A percentile compares a stretch with the other conserved stretches of the same genome.
Conservation (phyloP, 1,284 basidiomycete species). For the Cutaneotrichosporon arboriforme region DNA sequence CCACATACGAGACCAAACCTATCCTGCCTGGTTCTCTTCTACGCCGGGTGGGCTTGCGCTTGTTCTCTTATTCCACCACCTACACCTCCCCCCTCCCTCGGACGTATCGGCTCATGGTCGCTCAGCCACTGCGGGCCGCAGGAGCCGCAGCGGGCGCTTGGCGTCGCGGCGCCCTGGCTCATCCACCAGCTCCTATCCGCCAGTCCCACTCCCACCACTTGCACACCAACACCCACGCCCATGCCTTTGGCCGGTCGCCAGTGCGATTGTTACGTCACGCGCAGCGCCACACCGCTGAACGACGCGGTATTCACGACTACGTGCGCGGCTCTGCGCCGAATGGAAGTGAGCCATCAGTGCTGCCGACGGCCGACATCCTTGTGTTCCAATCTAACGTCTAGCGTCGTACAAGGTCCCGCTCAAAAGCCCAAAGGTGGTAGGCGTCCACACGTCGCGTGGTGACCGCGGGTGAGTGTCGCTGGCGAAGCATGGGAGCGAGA, state of each 20-base stretch:
- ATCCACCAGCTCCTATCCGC: not conserved
- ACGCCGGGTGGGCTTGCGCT: too few relatives aligned
- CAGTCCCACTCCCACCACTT: not conserved
- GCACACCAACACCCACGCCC: too few relatives aligned
- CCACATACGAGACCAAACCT: not conserved
- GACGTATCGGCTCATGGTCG: too few relatives aligned
- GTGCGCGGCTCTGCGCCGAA: conserved; percentile 32
- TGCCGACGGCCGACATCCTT: not conserved
- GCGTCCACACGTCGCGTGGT: conserved; percentile 68
- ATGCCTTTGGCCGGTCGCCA: not conserved
- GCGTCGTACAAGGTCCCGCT: conserved; percentile 40
- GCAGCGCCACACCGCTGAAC: not conserved
- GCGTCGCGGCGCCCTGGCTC: too few relatives aligned
- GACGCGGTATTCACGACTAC: conserved; percentile 26
- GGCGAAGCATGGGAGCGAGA: conserved; percentile 7
- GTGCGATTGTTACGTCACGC: not conserved
- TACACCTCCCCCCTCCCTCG: too few relatives aligned
- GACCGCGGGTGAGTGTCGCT: conserved; percentile 57
- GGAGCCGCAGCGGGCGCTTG: too few relatives aligned
- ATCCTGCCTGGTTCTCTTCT: not conserved
- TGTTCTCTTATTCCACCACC: too few relatives aligned
- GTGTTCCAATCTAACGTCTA: not conserved
- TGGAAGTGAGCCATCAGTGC: conserved; percentile 10
- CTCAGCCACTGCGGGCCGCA: too few relatives aligned
- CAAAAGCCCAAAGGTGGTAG: conserved; percentile 55